phyloP scores from a whole-genome alignment of 2,329 filamentous ascomycete species.

The Cladosporium cucumerinum region DNA sequence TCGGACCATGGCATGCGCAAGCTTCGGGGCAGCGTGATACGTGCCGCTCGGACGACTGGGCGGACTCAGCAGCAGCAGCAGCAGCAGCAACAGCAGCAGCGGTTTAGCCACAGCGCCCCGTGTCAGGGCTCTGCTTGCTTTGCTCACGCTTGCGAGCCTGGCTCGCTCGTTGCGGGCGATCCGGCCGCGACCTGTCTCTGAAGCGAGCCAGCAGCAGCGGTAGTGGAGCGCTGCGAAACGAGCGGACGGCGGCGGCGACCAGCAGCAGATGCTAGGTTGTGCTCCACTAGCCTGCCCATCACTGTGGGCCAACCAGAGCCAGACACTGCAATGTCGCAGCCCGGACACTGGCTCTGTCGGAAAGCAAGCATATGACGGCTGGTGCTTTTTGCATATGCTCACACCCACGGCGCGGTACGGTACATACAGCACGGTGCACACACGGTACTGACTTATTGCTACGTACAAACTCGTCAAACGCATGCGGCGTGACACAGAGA shows the following conservation, averaged over 20 bases:
- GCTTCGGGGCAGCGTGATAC: conserved; percentile 12
- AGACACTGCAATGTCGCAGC: conserved; percentile 15
- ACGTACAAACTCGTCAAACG: background rate
- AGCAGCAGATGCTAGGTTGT: background rate
- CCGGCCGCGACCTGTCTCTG: conserved; percentile 10
- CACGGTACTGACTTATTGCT: background rate
- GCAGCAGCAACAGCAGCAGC: background rate
- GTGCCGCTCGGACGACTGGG: conserved; percentile 15
- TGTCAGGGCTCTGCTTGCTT: conserved; percentile 5
- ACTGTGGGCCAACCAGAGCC: conserved; percentile 16
- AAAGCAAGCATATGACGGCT: conserved; percentile 7
- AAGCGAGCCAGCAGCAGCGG: background rate
- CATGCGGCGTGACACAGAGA: conserved; percentile 5
- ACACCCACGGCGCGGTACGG: conserved; percentile 15
- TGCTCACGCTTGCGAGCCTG: conserved; percentile 5
- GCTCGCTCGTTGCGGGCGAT: background rate
- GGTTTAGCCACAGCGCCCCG: conserved; percentile 14
- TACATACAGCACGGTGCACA: conserved; percentile 6
- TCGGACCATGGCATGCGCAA: conserved; percentile 14
- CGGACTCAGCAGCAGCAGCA: background rate
- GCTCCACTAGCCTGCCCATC: conserved; percentile 14
- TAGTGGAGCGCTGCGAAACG: conserved; percentile 2
- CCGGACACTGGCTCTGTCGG: conserved; percentile 8
- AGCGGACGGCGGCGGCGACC: conserved; percentile 3
- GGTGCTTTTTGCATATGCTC: conserved; percentile 8